Evolutionary conservation across 345 rosid species (phyloP).

Genomic region (Gossypium australe): DNA sequence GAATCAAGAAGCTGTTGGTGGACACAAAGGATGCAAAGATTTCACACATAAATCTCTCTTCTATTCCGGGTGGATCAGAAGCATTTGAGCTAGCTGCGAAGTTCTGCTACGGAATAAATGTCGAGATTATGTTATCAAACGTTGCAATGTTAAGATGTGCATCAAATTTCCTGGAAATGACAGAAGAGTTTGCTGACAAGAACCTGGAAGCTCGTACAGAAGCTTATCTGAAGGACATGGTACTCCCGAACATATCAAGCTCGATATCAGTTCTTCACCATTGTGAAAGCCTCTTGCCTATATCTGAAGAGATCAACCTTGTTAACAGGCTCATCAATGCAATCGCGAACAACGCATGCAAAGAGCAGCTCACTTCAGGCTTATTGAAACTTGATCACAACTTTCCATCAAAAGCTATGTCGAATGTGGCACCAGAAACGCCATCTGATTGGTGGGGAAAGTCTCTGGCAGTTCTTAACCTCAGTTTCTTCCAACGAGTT

Average conservation of each 20-base stretch:
- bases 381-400: slow-evolving; percentile 76
- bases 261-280: slow-evolving; percentile 67
- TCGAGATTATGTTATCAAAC: slow-evolving; percentile 62
- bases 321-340: slow-evolving; percentile 60
- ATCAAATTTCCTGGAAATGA: slow-evolving; percentile 86
- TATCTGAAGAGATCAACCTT: slow-evolving; percentile 73
- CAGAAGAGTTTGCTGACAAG: slow-evolving; percentile 77
- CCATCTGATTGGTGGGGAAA: slow-evolving; percentile 96
- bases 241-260: slow-evolving; percentile 62
- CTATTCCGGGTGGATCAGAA: slow-evolving; percentile 79
- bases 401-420: slow-evolving; percentile 38
- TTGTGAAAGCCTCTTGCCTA: slow-evolving; percentile 69
- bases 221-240: slow-evolving; percentile 52
- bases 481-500: slow-evolving; percentile 82
- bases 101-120: slow-evolving; percentile 80
- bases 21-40: slow-evolving; percentile 71
- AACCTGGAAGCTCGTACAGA: slow-evolving; percentile 66
- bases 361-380: slow-evolving; percentile 95
- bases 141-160: slow-evolving; percentile 66
- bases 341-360: slow-evolving; percentile 82
- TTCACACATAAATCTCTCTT: slow-evolving; percentile 50
- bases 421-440: slow-evolving; percentile 59
- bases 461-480: slow-evolving; percentile 59
- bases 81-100: slow-evolving; percentile 96
- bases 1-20: slow-evolving; percentile 57